Evolutionary conservation across 2,329 filamentous ascomycete genomes (phyloP), one percentile per base, ranked within the genome.

Genomic region (Diaporthe vaccinii): DNA sequence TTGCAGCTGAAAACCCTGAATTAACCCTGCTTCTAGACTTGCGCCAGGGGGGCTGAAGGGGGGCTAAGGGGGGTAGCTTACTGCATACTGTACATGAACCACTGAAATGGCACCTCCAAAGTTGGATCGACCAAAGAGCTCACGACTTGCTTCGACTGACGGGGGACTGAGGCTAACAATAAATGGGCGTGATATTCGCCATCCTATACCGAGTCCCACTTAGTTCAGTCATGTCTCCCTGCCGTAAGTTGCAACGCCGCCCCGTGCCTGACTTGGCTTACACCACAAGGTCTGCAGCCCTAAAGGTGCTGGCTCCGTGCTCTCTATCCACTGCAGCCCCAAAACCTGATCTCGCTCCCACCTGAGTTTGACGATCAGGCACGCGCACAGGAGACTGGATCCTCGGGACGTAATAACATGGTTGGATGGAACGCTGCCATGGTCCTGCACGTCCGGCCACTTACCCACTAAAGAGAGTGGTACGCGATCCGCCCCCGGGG

Each of bases 291-390:
- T 69, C 65, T 69, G 65, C 65, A 68, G 62, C 62, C 62, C 62
- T 39, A 68, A 53, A 68, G 62, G 31, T 53, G 31, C 62, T 53
- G 31, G 20, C 46, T 53, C 65, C 65, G n/a, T 39, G 65, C 34
- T 36, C 59, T 65, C 39, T 39, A 65, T 53, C 46, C 46, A 36
- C 49, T 53, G 31, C 46, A 55, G 65, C 65, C 25, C 46, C 46
- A 69, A 69, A 69, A 69, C 65, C 65, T 69, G 65, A 69, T 69
- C 65, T 69, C 34, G 65, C 65, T 20, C 65, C 65, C 17, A 55
- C n/a, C n/a, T 22, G 17, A 17, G 49, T 41, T 69, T 69, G 65
- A 41, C 65, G 65, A 69, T 69, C 65, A 55, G 65, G 49, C 65
- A 69, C 34, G 65, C 65, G 65, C 65, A 69, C 49, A 69, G 65